phyloP scores from a whole-genome alignment of 1,139 yeast genomes.

The Protomyces arabidopsidicola region DNA sequence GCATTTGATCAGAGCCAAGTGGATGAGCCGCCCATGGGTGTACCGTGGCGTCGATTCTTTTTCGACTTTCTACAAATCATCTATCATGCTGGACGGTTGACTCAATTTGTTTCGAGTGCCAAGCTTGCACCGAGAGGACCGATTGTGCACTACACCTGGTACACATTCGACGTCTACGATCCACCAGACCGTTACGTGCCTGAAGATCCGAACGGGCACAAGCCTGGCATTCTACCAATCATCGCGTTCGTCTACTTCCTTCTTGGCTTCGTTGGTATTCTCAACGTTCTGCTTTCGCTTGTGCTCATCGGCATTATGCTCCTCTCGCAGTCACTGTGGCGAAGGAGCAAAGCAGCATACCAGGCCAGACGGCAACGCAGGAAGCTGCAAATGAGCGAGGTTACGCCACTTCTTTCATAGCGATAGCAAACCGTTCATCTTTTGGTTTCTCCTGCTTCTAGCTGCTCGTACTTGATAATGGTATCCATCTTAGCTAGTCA shows the following conservation, averaged over 20 bases:
- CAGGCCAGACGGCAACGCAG: neutral
- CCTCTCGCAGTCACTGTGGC: neutral
- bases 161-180: constrained; percentile 13
- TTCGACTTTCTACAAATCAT: constrained; percentile 21
- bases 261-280: constrained; percentile 21
- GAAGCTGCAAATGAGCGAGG: constrained; percentile 9
- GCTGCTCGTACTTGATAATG: no score
- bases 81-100: constrained; percentile 24
- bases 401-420: constrained; percentile 9
- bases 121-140: constrained; percentile 22
- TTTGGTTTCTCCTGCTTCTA: no score
- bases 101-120: constrained; percentile 17
- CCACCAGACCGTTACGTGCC: constrained; percentile 19
- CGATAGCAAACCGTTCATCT: neutral
- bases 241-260: constrained; percentile 19
- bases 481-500: no score
- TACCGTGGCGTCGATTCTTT: constrained; percentile 25
- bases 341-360: neutral
- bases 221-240: constrained; percentile 14
- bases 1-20: constrained; percentile 21
- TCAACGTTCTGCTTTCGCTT: constrained; percentile 6
- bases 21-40: constrained; percentile 17
- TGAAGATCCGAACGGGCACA: constrained; percentile 26
- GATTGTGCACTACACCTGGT: constrained; percentile 16
- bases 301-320: constrained; percentile 5